These are phyloP conservation scores for Coemansia sp. DNA, from an alignment of 192 early-diverging fungal species.

Conservation along the genomic window DNA sequence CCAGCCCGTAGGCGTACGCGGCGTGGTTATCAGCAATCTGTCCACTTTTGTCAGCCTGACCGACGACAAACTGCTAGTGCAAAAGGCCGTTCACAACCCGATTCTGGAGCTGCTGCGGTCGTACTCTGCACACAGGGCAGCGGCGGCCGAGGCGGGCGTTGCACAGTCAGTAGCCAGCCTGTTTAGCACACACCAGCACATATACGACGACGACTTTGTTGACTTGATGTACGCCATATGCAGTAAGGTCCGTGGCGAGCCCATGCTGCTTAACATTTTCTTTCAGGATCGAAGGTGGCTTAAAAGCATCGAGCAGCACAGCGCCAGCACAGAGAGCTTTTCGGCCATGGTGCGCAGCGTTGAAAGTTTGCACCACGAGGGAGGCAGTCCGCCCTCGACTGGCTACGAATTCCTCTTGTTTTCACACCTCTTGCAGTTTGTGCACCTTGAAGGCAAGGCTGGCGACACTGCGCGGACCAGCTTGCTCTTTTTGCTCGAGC, in stretches of 20 bases:
- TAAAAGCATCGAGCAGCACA: constrained; percentile 44
- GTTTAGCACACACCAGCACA: constrained; percentile 21
- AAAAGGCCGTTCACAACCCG: constrained; percentile 87
- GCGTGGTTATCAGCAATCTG: constrained; percentile 77
- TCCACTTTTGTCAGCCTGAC: constrained; percentile 80
- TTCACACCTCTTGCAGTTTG: constrained; percentile 83
- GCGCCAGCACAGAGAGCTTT: constrained; percentile 34
- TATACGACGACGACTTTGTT: constrained; percentile 46
- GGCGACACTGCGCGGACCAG: constrained; percentile 88
- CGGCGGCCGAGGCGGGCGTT: constrained; percentile 7
- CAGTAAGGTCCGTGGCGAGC: constrained; percentile 56
- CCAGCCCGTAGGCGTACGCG: constrained; percentile 75
- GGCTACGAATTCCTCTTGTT: constrained; percentile 83
- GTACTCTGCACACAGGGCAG: constrained; percentile 50
- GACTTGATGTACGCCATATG: constrained; percentile 51
- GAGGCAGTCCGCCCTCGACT: constrained; percentile 16
- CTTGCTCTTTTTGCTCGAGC: constrained; percentile 81
- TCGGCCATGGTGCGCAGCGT: constrained; percentile 56
- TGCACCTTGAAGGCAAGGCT: constrained; percentile 85
- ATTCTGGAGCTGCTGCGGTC: constrained; percentile 72
- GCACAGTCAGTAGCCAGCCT: constrained; percentile 25
- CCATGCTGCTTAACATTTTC: constrained; percentile 54
- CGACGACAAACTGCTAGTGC: constrained; percentile 87
- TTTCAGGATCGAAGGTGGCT: constrained; percentile 54
- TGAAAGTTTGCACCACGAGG: constrained; percentile 39